Evolutionary conservation across 2,329 filamentous ascomycete genomes (phyloP).

Genomic region (Neurospora sp.): DNA sequence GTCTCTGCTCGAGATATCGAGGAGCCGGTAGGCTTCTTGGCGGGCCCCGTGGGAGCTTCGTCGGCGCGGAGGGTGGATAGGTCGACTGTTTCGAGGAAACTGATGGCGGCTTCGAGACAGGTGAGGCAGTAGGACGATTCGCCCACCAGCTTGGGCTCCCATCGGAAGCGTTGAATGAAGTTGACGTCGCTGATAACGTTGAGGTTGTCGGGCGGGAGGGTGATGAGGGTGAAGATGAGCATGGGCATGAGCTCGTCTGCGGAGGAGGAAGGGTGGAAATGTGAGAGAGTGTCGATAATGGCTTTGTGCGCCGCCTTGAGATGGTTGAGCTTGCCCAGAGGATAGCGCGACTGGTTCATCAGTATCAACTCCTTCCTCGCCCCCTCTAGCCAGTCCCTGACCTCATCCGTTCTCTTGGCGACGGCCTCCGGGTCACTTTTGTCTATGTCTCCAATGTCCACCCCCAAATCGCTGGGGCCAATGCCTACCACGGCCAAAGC

Average conservation of each 20-base stretch:
- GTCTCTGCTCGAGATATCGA: conserved; percentile 34
- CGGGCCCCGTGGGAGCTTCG: conserved; percentile 53
- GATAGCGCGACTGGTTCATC: conserved; percentile 84
- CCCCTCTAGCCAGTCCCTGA: conserved; percentile 60
- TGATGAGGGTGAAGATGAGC: conserved; percentile 92
- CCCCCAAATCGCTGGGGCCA: conserved; percentile 71
- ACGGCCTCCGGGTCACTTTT: conserved; percentile 44
- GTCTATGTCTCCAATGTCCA: conserved; percentile 55
- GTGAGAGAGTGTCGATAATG: conserved; percentile 76
- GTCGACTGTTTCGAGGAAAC: conserved; percentile 91
- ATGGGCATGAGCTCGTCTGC: conserved; percentile 96
- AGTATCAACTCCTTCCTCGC: conserved; percentile 62
- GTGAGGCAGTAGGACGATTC: conserved; percentile 95
- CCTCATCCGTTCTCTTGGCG: conserved; percentile 53
- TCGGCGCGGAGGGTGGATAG: conserved; percentile 78
- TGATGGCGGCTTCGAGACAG: conserved; percentile 89
- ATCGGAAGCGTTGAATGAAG: conserved; percentile 88
- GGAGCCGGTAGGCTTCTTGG: conserved; percentile 26
- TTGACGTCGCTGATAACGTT: conserved; percentile 90
- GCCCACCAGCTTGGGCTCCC: conserved; percentile 76
- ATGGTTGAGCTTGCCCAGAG: conserved; percentile 81
- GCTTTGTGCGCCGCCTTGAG: conserved; percentile 84
- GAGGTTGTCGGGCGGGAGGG: conserved; percentile 73
- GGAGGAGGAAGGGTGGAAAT: conserved; percentile 69
- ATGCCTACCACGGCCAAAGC: conserved; percentile 88